These are phyloP conservation scores for Aspergillus biplanus DNA, from an alignment of 495 filamentous ascomycete genomes.

Conservation along the genomic window DNA sequence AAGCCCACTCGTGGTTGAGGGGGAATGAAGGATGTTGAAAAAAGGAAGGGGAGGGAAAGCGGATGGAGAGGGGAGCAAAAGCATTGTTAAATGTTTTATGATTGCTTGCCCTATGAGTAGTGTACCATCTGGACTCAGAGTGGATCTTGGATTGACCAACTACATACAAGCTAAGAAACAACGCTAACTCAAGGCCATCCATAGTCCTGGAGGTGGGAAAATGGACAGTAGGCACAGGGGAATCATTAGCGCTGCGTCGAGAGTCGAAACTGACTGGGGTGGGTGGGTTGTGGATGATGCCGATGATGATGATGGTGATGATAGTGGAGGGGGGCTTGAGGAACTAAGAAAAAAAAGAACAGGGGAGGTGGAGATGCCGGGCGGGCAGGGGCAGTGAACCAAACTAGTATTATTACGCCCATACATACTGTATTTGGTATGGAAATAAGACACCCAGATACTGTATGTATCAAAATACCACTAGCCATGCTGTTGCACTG, in stretches of 20 bases:
- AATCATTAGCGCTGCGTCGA: conserved; percentile 24
- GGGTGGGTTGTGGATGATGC: conserved; percentile 25
- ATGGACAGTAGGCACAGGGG: conserved; percentile 25
- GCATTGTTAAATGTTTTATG: conserved; percentile 39
- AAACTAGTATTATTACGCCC: conserved; percentile 25
- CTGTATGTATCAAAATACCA: conserved; percentile 13
- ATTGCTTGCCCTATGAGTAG: conserved; percentile 34
- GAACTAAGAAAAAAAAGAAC: conserved; percentile 23
- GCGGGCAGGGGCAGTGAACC: conserved; percentile 28
- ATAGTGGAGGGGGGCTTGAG: conserved; percentile 20
- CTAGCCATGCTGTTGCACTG: conserved; percentile 21
- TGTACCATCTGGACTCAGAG: conserved; percentile 26
- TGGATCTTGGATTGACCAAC: conserved; percentile 30
- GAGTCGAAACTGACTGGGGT: conserved; percentile 29
- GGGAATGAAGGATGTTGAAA: conserved; percentile 14
- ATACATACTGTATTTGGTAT: neutral
- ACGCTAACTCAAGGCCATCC: conserved; percentile 26
- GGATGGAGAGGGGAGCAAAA: conserved; percentile 32
- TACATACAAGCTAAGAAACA: conserved; percentile 25
- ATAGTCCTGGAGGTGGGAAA: conserved; percentile 20
- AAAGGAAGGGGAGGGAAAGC: conserved; percentile 13
- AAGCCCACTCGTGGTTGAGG: conserved; percentile 9
- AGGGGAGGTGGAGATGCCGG: conserved; percentile 22
- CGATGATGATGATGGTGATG: conserved; percentile 27
- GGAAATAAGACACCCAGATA: neutral